These are phyloP conservation scores for Lasiodiplodia sp. DNA, from an alignment of 2,329 filamentous ascomycete species.

Conservation along the genomic window DNA sequence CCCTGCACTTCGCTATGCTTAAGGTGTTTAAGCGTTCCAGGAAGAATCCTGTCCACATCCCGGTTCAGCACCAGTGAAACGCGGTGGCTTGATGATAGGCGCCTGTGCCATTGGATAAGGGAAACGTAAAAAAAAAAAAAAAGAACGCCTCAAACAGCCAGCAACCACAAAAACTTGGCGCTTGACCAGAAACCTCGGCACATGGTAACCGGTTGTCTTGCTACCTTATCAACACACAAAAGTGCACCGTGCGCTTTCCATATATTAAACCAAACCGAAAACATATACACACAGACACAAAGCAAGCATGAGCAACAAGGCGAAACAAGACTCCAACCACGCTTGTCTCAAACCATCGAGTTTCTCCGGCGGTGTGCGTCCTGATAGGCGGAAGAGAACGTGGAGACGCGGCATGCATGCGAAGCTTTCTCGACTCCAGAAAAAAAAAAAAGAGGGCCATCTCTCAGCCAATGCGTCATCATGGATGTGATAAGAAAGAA, in stretches of 20 bases:
- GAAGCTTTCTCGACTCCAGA: background rate
- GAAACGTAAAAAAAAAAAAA: background rate
- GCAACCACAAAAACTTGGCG: background rate
- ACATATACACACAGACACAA: background rate
- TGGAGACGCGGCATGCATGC: background rate
- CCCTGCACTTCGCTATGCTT: background rate
- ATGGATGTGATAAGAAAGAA: background rate
- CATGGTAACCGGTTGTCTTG: background rate
- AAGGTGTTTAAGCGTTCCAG: background rate
- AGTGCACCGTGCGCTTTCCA: too few relatives aligned
- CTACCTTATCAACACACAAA: background rate
- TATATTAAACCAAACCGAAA: background rate
- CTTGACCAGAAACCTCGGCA: background rate
- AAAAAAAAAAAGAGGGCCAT: background rate
- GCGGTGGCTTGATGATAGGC: conserved; percentile 20
- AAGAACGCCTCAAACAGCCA: background rate
- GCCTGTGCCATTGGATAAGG: background rate
- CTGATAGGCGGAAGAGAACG: background rate
- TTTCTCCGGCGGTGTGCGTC: background rate
- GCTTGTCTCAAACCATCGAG: background rate
- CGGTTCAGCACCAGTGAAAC: conserved; percentile 14
- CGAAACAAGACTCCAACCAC: background rate
- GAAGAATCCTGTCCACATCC: background rate
- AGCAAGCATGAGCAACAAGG: background rate
- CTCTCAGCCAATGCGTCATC: background rate